These are phyloP conservation scores for Oidiodendron maius DNA, from an alignment of 495 filamentous ascomycete genomes.

Conservation along the genomic window DNA sequence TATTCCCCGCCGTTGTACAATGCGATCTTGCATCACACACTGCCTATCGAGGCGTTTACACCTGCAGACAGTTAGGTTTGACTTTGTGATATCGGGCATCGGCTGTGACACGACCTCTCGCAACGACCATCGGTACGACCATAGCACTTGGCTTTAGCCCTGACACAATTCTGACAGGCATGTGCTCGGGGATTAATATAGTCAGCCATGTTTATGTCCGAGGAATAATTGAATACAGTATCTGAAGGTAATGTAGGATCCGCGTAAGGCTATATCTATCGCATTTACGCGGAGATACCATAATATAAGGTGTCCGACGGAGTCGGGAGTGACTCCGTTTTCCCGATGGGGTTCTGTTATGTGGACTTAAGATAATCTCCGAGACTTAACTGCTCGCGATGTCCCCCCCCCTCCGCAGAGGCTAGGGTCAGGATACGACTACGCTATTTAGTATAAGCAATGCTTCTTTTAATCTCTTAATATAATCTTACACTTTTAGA, in stretches of 20 bases:
- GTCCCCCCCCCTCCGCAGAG: no score
- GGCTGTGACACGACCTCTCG: neutral
- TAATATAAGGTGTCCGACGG: neutral
- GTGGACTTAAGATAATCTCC: no score
- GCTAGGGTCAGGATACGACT: no score
- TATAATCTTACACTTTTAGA: no score
- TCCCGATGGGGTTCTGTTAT: no score
- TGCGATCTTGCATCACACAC: neutral
- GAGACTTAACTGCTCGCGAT: no score
- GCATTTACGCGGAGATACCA: no score
- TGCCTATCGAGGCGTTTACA: neutral
- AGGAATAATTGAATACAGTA: neutral
- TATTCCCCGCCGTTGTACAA: neutral
- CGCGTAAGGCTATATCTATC: no score
- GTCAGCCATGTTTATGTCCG: neutral
- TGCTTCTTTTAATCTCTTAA: no score
- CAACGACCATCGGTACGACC: neutral
- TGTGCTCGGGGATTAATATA: neutral
- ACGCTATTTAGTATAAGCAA: no score
- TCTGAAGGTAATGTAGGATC: neutral
- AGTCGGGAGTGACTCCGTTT: neutral
- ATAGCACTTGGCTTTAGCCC: neutral
- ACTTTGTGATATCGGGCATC: neutral
- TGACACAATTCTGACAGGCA: constrained; percentile 1
- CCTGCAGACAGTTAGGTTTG: neutral